These are phyloP conservation scores for Phylloporus rhodoxanthus DNA, from an alignment of 768 basidiomycete species.

Conservation along the genomic window DNA sequence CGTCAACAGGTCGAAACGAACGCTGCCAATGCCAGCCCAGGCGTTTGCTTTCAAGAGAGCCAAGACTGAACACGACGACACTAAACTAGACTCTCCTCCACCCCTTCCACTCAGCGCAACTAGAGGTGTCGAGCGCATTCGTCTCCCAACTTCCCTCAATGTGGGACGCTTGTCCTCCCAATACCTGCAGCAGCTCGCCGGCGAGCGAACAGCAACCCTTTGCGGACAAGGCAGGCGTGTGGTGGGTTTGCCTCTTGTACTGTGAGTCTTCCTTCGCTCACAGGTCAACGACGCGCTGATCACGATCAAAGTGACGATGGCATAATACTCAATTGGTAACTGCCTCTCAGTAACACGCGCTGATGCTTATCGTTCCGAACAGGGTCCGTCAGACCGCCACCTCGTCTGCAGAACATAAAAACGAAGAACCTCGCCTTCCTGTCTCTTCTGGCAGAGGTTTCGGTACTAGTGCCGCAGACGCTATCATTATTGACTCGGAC, in stretches of 20 bases:
- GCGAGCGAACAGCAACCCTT: conserved; percentile 17
- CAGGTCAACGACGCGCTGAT: conserved; percentile 4
- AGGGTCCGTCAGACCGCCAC: conserved; percentile 10
- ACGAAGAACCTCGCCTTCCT: neutral
- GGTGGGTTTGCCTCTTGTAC: conserved; percentile 20
- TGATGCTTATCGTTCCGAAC: conserved; percentile 7
- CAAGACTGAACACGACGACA: conserved; percentile 15
- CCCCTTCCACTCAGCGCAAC: conserved; percentile 19
- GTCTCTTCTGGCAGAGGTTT: conserved; percentile 1
- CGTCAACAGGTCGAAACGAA: conserved; percentile 13
- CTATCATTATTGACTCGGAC: conserved; percentile 21
- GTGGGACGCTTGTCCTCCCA: conserved; percentile 7
- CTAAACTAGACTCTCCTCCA: conserved; percentile 1
- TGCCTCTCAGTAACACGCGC: neutral
- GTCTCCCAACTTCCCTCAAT: conserved; percentile 7
- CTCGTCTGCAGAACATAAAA: neutral
- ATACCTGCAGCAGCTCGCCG: conserved; percentile 11
- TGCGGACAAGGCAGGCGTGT: conserved; percentile 18
- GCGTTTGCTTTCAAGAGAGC: conserved; percentile 13
- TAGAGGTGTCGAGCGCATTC: conserved; percentile 28
- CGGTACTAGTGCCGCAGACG: conserved; percentile 13
- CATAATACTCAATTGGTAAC: conserved; percentile 28
- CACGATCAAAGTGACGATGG: conserved; percentile 21
- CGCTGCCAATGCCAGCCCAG: neutral
- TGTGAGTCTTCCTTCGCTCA: conserved; percentile 16